Percentiles rank a stretch among this genome's conserved stretches.
Conservation (phyloP, 305 asterid species). For the Striga hermonthica region DNA sequence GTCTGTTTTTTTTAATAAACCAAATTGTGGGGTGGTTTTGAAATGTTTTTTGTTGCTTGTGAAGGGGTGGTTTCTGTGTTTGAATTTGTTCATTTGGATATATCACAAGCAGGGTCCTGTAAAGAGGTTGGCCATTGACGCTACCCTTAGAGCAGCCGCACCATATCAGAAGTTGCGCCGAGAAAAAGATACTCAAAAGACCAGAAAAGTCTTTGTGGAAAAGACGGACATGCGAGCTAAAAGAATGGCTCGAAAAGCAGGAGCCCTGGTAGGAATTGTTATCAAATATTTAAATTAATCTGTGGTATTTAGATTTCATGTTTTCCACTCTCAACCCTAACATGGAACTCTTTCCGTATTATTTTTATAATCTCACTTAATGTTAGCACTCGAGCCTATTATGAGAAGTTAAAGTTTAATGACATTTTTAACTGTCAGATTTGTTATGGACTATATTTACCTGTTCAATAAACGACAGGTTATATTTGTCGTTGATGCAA, state of each 20-base stretch:
- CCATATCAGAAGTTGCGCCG: conserved; percentile 97
- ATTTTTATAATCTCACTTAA: conserved; percentile 13
- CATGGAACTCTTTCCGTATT: background rate
- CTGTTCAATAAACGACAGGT: conserved; percentile 48
- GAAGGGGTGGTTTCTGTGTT: background rate
- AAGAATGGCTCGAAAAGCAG: conserved; percentile 99
- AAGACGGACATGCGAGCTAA: conserved; percentile 97
- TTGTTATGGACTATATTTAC: background rate
- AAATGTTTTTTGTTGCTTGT: background rate
- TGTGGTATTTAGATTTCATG: conserved; percentile 23
- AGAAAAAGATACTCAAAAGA: conserved; percentile 71
- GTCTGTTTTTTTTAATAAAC: no score
- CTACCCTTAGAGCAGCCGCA: conserved; percentile 99
- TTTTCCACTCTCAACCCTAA: conserved; percentile 25
- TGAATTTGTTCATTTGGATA: conserved; percentile 33
- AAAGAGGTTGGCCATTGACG: conserved; percentile 97
- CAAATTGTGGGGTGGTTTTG: background rate
- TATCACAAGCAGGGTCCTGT: conserved; percentile 79
- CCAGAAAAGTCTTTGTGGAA: conserved; percentile 82
- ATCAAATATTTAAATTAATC: background rate
- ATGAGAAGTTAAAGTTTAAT: conserved; percentile 3
- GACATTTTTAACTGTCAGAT: background rate
- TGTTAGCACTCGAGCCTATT: background rate
- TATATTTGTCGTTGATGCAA: conserved; percentile 97
- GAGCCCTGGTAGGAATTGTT: conserved; percentile 81